These are phyloP conservation scores for Croton laevigatus DNA, from an alignment of 441 rosid genomes.

Conservation along the genomic window DNA sequence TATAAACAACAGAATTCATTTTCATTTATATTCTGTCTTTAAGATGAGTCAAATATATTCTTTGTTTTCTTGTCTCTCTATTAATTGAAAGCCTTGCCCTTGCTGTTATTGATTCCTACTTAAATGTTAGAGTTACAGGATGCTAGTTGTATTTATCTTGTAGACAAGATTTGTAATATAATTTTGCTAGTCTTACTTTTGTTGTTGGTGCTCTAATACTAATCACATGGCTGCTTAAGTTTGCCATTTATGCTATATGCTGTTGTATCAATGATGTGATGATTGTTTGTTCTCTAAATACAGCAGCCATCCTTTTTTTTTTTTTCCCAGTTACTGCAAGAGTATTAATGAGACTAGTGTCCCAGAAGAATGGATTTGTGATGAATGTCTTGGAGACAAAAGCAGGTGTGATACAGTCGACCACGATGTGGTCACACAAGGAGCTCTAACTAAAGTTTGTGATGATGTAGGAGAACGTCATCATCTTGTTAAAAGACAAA, in stretches of 20 bases:
- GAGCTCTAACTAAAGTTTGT: conserved; percentile 14
- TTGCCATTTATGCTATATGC: conserved; percentile 3
- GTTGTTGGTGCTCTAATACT: conserved; percentile 1
- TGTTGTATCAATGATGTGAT: neutral
- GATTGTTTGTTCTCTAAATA: conserved; percentile 3
- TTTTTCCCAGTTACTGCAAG: conserved; percentile 56
- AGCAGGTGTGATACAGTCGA: conserved; percentile 21
- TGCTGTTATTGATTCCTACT: neutral
- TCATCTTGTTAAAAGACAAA: conserved; percentile 23
- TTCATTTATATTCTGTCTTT: neutral
- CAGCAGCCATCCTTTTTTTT: neutral
- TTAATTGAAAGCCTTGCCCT: neutral
- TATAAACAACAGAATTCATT: neutral
- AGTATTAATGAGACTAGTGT: neutral
- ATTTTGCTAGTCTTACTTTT: neutral
- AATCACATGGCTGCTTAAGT: neutral
- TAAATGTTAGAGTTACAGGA: too few species aligned
- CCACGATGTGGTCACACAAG: neutral
- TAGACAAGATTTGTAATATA: neutral
- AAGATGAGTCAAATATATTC: neutral
- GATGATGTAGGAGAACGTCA: conserved; percentile 25
- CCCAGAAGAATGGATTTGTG: conserved; percentile 44
- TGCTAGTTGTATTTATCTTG: too few species aligned
- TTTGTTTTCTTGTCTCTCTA: neutral
- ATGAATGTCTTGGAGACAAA: conserved; percentile 27